A percentile compares a stretch with the other conserved stretches of the same genome.
phyloP scores from a whole-genome alignment of 495 filamentous ascomycete genomes.

The Apiosordaria backusii region DNA sequence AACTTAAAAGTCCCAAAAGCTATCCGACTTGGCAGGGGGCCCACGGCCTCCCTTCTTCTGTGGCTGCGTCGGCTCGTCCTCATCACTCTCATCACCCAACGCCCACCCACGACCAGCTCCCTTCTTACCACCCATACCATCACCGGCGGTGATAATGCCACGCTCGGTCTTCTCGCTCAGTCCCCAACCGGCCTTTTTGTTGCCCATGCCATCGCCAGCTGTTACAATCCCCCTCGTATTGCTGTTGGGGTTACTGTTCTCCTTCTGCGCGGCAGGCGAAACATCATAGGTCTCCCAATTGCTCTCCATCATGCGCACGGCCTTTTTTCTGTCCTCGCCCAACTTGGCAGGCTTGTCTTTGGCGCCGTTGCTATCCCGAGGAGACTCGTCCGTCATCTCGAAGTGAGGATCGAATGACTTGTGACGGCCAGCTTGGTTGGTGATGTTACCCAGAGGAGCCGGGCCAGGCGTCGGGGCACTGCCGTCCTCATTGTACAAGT shows the following conservation, averaged over 20 bases:
- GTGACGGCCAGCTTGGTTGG: slow-evolving; percentile 61
- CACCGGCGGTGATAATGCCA: slow-evolving; percentile 59
- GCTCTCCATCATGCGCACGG: slow-evolving; percentile 64
- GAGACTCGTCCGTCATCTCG: slow-evolving; percentile 61
- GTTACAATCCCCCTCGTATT: slow-evolving; percentile 40
- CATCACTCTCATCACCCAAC: slow-evolving; percentile 53
- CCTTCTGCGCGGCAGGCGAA: slow-evolving; percentile 52
- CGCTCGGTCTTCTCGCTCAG: slow-evolving; percentile 22
- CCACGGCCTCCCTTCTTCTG: slow-evolving; percentile 35
- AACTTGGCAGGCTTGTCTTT: slow-evolving; percentile 29
- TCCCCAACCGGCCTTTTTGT: slow-evolving; percentile 52
- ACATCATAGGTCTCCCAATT: slow-evolving; percentile 62
- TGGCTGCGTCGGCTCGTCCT: slow-evolving; percentile 29
- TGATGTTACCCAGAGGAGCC: slow-evolving; percentile 53
- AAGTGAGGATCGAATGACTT: slow-evolving; percentile 76
- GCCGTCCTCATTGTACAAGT: slow-evolving; percentile 59
- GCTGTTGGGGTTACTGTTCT: slow-evolving; percentile 38
- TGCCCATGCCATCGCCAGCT: slow-evolving; percentile 72
- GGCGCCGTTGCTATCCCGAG: slow-evolving; percentile 29
- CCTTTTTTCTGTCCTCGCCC: slow-evolving; percentile 54
- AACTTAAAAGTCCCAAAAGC: slow-evolving; percentile 58
- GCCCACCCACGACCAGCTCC: slow-evolving; percentile 58
- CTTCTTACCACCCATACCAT: slow-evolving; percentile 73
- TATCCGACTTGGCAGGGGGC: slow-evolving; percentile 30
- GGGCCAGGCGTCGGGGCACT: slow-evolving; percentile 29